Base-by-base conservation (phyloP, 352 stramenopile genomes). In the Blastocystis sp. region DNA sequence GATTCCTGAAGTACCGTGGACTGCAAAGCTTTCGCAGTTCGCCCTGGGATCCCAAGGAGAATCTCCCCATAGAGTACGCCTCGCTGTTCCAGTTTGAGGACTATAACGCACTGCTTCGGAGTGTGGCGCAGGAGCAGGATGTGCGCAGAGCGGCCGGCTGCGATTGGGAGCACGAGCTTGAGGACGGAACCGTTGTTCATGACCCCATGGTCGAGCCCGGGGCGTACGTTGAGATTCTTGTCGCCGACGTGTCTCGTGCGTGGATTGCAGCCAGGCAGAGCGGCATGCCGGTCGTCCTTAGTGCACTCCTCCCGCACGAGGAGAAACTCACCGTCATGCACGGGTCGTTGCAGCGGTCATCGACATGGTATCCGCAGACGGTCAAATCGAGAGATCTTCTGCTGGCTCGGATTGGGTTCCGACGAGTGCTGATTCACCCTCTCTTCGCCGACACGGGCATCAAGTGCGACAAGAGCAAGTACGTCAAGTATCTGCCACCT, bases 391-490 rank as follows among this genome's bases (percentile, higher is more conserved):
- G 98, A 90, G 96, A 98, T 63, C 92, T 94, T 39, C 91, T 99
- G 15, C 94, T 94, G 20, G 98, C 98, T 90, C 95, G 98, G 91
- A 97, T 94, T 84, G 97, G 97, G 26, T 98, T 98, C 94, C 94
- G 97, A 34, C 95, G 94, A 37, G 98, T 96, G 91, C 92, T 93
- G 4, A 93, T 92, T 34, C 93, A 94, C 73, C 96, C 97, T 0
- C 91, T 99, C 37, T 99, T 98, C 92, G 98, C 94, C 39, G 95
- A 99, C 90, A 93, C 98, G 91, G 98, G 97, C 82, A 92, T 98
- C 26, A 98, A 98, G 90, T 97, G 95, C 91, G 96, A 98, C 92
- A 98, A 99, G 92, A 95, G 98, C 91, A 96, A 99, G 89, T 98
- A 98, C 91, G 95, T 98, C 92, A 93, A 96, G 39, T 99, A 98